These are phyloP conservation scores for Aspergillus sp. DNA, from an alignment of 2,329 filamentous ascomycete species.

Conservation along the genomic window DNA sequence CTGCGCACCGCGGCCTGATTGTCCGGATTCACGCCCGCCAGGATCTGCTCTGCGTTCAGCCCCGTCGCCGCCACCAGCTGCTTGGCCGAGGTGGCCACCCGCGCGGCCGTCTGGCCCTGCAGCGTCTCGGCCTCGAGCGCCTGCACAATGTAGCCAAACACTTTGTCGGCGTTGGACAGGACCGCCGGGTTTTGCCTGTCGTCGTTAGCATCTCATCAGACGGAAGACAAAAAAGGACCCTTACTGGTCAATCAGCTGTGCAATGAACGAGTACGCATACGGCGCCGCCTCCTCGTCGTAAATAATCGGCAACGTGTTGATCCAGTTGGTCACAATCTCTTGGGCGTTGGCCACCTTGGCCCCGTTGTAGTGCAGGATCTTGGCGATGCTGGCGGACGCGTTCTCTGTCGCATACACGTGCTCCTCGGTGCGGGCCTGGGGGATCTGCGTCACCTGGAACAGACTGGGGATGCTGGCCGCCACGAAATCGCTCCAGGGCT, in stretches of 20 bases:
- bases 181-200: constrained; percentile 81
- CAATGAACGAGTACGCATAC: constrained; percentile 89
- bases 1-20: constrained; percentile 76
- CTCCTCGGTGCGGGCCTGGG: constrained; percentile 82
- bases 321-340: constrained; percentile 77
- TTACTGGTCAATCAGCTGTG: constrained; percentile 91
- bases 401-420: constrained; percentile 98
- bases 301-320: constrained; percentile 84
- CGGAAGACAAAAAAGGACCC: constrained; percentile 41
- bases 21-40: constrained; percentile 73
- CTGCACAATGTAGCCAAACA: constrained; percentile 82
- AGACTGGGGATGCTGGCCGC: constrained; percentile 75
- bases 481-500: constrained; percentile 83
- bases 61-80: constrained; percentile 70
- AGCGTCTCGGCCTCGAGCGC: constrained; percentile 89
- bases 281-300: constrained; percentile 98
- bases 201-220: constrained; percentile 3
- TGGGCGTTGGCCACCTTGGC: constrained; percentile 73
- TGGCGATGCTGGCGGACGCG: constrained; percentile 91
- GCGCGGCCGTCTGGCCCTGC: constrained; percentile 75
- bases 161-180: constrained; percentile 71
- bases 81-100: constrained; percentile 77
- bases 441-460: constrained; percentile 79
- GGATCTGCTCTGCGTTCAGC: constrained; percentile 71
- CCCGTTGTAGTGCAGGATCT: constrained; percentile 89